These are phyloP conservation scores for Brassica carinata DNA, from an alignment of 345 rosid species.

Conservation along the genomic window DNA sequence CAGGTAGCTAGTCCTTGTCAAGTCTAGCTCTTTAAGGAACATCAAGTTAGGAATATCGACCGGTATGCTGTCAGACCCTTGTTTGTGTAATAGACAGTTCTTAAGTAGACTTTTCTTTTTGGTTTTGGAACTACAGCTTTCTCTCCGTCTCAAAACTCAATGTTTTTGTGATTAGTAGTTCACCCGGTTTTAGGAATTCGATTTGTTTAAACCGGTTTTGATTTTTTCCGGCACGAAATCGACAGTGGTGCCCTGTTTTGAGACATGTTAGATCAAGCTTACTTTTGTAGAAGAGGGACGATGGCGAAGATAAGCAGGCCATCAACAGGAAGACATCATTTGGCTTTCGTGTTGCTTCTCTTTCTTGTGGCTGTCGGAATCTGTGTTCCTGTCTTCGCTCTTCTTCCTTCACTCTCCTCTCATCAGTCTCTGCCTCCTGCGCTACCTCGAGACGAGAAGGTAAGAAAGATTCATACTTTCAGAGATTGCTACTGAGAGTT, in stretches of 20 bases:
- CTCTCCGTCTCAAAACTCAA: neutral
- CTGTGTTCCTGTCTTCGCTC: conserved; percentile 64
- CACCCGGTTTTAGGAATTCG: neutral
- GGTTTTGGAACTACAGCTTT: neutral
- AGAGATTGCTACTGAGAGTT: neutral
- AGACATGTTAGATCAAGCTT: neutral
- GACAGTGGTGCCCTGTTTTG: neutral
- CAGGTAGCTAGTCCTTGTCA: conserved; percentile 20
- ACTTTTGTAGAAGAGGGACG: conserved; percentile 4
- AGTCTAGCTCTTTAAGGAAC: neutral
- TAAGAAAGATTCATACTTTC: conserved; percentile 25
- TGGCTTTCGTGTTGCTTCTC: conserved; percentile 31
- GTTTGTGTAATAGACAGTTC: neutral
- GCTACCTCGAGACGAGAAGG: conserved; percentile 29
- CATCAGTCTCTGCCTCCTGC: conserved; percentile 25
- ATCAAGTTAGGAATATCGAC: conserved; percentile 22
- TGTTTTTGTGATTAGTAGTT: neutral
- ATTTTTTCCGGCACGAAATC: neutral
- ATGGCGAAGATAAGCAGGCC: conserved; percentile 43
- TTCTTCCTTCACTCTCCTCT: conserved; percentile 59
- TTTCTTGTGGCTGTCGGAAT: conserved; percentile 47
- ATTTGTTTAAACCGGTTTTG: neutral
- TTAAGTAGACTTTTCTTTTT: too few species aligned
- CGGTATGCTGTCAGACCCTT: neutral
- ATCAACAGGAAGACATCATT: conserved; percentile 13